phyloP scores from a whole-genome alignment of 805 yeast species.

The Yueomyces sinensis region DNA sequence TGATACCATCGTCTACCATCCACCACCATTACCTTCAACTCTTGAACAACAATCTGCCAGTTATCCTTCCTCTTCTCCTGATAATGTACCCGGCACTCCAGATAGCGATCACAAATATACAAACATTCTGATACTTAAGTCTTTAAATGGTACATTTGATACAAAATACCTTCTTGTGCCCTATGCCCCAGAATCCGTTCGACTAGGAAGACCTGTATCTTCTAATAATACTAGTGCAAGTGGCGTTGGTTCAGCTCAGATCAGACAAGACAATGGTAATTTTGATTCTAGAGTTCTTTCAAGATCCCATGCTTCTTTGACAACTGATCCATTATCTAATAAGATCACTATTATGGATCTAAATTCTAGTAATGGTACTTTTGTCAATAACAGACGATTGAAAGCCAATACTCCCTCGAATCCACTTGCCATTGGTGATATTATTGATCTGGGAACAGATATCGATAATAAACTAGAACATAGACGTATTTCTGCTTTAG shows the following conservation, averaged over 20 bases:
- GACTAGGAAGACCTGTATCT: constrained; percentile 73
- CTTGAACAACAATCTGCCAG: background rate
- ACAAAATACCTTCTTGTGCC: constrained; percentile 67
- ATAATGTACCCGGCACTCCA: background rate
- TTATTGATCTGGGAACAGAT: constrained; percentile 77
- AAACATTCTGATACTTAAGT: constrained; percentile 49
- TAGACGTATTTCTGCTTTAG: constrained; percentile 66
- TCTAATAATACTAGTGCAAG: constrained; percentile 1
- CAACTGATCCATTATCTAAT: constrained; percentile 47
- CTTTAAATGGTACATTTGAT: constrained; percentile 68
- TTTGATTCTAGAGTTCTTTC: constrained; percentile 88
- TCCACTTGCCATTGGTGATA: constrained; percentile 57
- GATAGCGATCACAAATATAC: constrained; percentile 15
- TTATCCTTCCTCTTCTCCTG: background rate
- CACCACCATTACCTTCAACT: background rate
- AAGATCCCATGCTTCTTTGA: constrained; percentile 82
- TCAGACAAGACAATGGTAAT: constrained; percentile 61
- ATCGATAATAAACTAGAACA: constrained; percentile 50
- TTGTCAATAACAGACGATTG: constrained; percentile 59
- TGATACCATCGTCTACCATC: background rate
- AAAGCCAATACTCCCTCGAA: constrained; percentile 26
- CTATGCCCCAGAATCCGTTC: constrained; percentile 58
- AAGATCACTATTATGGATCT: constrained; percentile 64
- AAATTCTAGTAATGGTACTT: constrained; percentile 86
- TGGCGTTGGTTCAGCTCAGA: constrained; percentile 14